phyloP scores from a whole-genome alignment of 2,329 filamentous ascomycete species.

The Talaromyces sp. region DNA sequence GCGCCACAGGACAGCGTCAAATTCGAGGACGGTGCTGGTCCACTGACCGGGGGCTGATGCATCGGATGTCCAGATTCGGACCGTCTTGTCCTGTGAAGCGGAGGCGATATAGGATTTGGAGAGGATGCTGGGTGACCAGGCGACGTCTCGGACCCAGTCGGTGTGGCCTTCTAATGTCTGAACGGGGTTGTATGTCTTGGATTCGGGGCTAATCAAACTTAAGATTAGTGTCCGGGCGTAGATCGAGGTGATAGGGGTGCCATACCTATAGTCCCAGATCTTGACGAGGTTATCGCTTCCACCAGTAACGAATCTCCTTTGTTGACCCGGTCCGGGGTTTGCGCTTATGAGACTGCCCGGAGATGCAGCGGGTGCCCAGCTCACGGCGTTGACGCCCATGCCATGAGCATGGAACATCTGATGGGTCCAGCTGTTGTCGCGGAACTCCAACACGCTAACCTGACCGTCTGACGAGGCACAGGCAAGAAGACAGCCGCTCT shows the following conservation, averaged over 20 bases:
- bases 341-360: slow-evolving; percentile 83
- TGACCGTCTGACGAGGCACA: slow-evolving; percentile 92
- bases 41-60: slow-evolving; percentile 67
- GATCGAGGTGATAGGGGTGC: too few species aligned
- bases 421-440: slow-evolving; percentile 90
- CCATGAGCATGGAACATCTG: slow-evolving; percentile 88
- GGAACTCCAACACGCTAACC: slow-evolving; percentile 93
- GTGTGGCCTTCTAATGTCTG: slow-evolving; percentile 72
- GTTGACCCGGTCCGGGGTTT: slow-evolving; percentile 60
- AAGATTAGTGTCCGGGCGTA: too few species aligned
- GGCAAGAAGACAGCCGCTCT: slow-evolving; percentile 89
- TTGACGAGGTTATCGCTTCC: slow-evolving; percentile 92
- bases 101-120: slow-evolving; percentile 96
- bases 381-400: slow-evolving; percentile 91
- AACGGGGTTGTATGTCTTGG: slow-evolving; percentile 53
- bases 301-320: slow-evolving; percentile 87
- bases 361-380: slow-evolving; percentile 83
- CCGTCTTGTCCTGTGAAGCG: slow-evolving; percentile 93
- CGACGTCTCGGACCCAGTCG: slow-evolving; percentile 97
- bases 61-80: slow-evolving; percentile 91
- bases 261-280: slow-evolving; percentile 83
- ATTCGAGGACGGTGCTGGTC: slow-evolving; percentile 80
- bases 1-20: slow-evolving; percentile 88
- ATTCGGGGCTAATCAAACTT: slow-evolving; percentile 44
- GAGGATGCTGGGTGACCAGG: slow-evolving; percentile 92